A percentile compares a stretch with the other conserved stretches of the same genome.
These are phyloP conservation scores for Furcasterigmium furcatum DNA, from an alignment of 2,329 filamentous ascomycete species.

Conservation along the genomic window DNA sequence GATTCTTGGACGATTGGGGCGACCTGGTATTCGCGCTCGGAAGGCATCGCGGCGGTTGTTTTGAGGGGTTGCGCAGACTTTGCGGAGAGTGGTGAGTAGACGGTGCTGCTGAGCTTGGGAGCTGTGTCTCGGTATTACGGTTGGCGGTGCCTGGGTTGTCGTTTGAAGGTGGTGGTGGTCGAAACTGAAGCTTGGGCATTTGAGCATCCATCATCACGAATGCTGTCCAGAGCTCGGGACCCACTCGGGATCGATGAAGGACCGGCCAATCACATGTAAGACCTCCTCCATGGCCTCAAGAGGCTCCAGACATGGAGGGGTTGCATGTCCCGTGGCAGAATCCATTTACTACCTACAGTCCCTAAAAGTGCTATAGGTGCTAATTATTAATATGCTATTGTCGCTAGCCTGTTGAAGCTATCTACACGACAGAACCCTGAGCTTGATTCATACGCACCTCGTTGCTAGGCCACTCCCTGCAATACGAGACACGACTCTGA, in stretches of 20 bases:
- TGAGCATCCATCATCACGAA: neutral
- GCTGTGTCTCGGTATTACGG: neutral
- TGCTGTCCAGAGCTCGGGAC: neutral
- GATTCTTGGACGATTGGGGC: conserved; percentile 76
- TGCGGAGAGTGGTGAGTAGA: neutral
- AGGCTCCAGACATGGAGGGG: too few relatives aligned
- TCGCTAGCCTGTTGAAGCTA: too few relatives aligned
- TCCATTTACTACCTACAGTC: too few relatives aligned
- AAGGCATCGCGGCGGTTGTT: conserved; percentile 51
- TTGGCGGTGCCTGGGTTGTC: neutral
- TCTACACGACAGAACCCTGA: too few relatives aligned
- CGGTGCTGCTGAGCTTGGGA: neutral
- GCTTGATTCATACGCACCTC: too few relatives aligned
- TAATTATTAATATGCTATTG: too few relatives aligned
- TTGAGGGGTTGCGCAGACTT: neutral
- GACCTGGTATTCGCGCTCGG: conserved; percentile 73
- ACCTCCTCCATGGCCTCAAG: too few relatives aligned
- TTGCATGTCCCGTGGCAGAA: too few relatives aligned
- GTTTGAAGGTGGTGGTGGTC: neutral
- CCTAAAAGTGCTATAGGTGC: too few relatives aligned
- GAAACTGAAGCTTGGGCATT: neutral
- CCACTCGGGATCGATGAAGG: neutral
- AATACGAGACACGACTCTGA: too few relatives aligned
- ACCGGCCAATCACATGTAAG: too few relatives aligned
- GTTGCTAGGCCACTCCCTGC: too few relatives aligned